Base-by-base conservation (phyloP, 768 basidiomycete genomes). In the Amanita muscaria region DNA sequence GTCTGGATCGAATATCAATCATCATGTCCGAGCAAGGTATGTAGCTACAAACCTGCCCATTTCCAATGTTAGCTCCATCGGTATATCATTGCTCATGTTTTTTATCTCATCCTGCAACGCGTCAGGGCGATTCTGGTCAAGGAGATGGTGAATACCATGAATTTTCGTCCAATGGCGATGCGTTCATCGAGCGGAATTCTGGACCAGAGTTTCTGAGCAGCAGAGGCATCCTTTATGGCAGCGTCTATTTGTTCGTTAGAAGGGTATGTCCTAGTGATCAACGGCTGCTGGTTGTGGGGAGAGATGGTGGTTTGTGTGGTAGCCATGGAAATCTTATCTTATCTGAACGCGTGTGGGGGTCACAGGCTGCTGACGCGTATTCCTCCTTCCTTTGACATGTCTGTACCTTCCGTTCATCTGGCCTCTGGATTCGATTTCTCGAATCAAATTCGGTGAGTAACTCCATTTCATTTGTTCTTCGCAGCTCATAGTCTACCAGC, bases 31-130 rank as follows among this genome's bases (percentile, higher is more conserved):
- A 23, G 21, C 22, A 30, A 27, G n/a, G n/a, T 12, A 12, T 9
- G n/a, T n/a, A 9, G 18, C 14, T 14, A 24, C 79, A 52, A 49
- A 89, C 89, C 91, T 70, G 29, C 94, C 94, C 86, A 99, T 97
- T 64, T 96, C 88, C 42, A 80, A 53, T 1, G 90, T 81, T 42
- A 97, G 67, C 53, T 97, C 92, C 24, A 74, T 56, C 0, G 80
- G 77, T 11, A 89, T 74, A 23, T 85, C 76, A 14, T 84, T 76
- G 6, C 59, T 55, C 58, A 70, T 63, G 4, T 60, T 60, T 51
- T 66, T 69, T 49, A 80, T 79, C 47, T 70, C 74, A 12, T 70
- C 70, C 72, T 74, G 48, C 32, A 29, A 45, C 4, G 40, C 14
- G 25, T 11, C 41, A 25, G 24, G 29, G 8, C 18, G 32, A 37